Percentiles rank a stretch among this genome's conserved stretches.
Evolutionary conservation across 2,329 filamentous ascomycete species (phyloP).

Genomic region (Cladosporium phlei): DNA sequence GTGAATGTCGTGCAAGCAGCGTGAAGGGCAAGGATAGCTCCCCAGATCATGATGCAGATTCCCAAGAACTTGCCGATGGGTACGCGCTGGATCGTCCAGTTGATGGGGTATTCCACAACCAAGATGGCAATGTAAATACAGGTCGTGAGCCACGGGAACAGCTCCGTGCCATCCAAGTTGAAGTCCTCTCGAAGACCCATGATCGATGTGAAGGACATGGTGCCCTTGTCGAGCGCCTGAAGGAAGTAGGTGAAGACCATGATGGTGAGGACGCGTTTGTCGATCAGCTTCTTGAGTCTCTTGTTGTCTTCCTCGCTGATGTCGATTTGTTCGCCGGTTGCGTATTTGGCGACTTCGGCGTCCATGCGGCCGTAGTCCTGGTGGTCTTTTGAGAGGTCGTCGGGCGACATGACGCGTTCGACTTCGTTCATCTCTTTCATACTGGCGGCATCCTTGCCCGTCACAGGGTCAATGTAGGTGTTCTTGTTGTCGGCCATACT

Average conservation of each 20-base stretch:
- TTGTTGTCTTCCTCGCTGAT: slow-evolving; percentile 58
- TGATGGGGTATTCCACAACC: slow-evolving; percentile 68
- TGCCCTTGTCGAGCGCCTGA: slow-evolving; percentile 65
- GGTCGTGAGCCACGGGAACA: slow-evolving; percentile 69
- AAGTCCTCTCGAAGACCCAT: slow-evolving; percentile 53
- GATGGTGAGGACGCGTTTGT: slow-evolving; percentile 61
- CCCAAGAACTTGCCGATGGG: slow-evolving; percentile 59
- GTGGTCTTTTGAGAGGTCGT: slow-evolving; percentile 45
- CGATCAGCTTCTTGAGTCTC: slow-evolving; percentile 60
- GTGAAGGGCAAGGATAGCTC: slow-evolving; percentile 55
- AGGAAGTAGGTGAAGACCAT: slow-evolving; percentile 73
- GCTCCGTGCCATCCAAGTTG: slow-evolving; percentile 35
- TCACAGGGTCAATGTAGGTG: not conserved
- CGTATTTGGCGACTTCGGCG: slow-evolving; percentile 66
- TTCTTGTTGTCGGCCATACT: slow-evolving; percentile 5
- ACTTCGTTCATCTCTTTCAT: slow-evolving; percentile 33
- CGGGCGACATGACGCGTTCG: slow-evolving; percentile 45
- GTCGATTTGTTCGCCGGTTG: slow-evolving; percentile 50
- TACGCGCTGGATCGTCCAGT: slow-evolving; percentile 56
- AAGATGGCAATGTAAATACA: slow-evolving; percentile 71
- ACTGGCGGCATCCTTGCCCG: slow-evolving; percentile 15
- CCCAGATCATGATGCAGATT: slow-evolving; percentile 62
- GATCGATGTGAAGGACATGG: slow-evolving; percentile 58
- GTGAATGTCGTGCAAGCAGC: slow-evolving; percentile 58
- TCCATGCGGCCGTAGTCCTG: slow-evolving; percentile 60